Evolutionary conservation across 179 eudicot genomes (phyloP).

Genomic region (Heliamphora pulchella): DNA sequence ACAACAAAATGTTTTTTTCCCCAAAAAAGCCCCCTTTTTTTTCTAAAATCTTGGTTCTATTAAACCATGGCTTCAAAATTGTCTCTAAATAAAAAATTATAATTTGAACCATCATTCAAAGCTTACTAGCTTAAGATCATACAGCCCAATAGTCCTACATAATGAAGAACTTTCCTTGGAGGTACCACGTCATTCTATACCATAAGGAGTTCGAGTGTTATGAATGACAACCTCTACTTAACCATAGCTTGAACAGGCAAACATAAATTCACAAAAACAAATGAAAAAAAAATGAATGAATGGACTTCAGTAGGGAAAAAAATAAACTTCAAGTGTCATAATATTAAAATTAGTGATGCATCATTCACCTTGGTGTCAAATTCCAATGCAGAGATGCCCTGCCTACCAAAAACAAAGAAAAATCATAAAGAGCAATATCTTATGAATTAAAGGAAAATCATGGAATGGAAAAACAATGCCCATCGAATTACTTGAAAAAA

Average conservation of each 20-base stretch:
- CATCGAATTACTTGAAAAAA: neutral
- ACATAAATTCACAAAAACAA: neutral
- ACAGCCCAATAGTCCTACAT: neutral
- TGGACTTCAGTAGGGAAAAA: neutral
- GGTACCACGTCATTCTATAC: neutral
- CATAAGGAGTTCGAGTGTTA: neutral
- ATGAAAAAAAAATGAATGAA: neutral
- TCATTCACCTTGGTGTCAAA: constrained; percentile 68
- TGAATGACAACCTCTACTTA: neutral
- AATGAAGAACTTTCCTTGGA: neutral
- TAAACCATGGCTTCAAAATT: neutral
- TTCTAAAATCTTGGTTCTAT: neutral
- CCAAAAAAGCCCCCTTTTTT: neutral
- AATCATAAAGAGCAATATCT: neutral
- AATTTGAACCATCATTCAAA: neutral
- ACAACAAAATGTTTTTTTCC: neutral
- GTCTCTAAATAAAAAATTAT: neutral
- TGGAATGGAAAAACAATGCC: neutral
- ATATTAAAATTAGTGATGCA: neutral
- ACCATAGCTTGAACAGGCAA: neutral
- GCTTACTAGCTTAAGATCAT: neutral
- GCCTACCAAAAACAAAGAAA: constrained; percentile 31
- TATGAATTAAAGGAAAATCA: neutral
- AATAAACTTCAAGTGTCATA: constrained; percentile 3
- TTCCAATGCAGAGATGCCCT: constrained; percentile 61